Conservation (phyloP, 2,329 filamentous ascomycete species). For the Fusarium odoratissimum region DNA sequence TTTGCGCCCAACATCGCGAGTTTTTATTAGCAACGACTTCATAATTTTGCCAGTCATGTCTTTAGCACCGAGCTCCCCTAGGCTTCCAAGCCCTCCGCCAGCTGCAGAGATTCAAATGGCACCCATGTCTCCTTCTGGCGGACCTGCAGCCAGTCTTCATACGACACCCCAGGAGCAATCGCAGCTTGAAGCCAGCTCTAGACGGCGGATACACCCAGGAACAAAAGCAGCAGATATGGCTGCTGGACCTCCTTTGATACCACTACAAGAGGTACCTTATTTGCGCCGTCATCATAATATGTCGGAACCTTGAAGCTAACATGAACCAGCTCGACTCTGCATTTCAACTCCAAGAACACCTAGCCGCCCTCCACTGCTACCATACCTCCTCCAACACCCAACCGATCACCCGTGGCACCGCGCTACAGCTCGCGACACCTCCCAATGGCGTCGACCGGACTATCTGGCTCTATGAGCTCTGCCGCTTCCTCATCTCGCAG, state of each 20-base stretch:
- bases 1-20: conserved; percentile 28
- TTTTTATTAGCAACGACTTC: conserved; percentile 13
- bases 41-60: conserved; percentile 57
- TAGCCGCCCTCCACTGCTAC: conserved; percentile 89
- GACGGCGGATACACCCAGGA: conserved; percentile 88
- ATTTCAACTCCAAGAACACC: conserved; percentile 96
- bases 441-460: conserved; percentile 85
- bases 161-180: conserved; percentile 71
- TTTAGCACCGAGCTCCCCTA: conserved; percentile 81
- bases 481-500: conserved; percentile 93
- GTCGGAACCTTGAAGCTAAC: conserved; percentile 22
- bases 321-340: conserved; percentile 85
- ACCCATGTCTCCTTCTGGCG: conserved; percentile 77
- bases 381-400: conserved; percentile 75
- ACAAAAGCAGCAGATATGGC: conserved; percentile 95
- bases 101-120: conserved; percentile 94
- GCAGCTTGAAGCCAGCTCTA: conserved; percentile 78
- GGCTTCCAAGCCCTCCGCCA: conserved; percentile 93
- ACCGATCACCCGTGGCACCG: conserved; percentile 81
- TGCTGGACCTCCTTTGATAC: conserved; percentile 87
- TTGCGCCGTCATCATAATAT: conserved; percentile 7
- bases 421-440: conserved; percentile 79
- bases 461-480: conserved; percentile 97
- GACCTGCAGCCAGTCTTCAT: conserved; percentile 64
- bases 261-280: conserved; percentile 77